phyloP scores from a whole-genome alignment of 2,329 filamentous ascomycete species.

The Colletotrichum karsti region DNA sequence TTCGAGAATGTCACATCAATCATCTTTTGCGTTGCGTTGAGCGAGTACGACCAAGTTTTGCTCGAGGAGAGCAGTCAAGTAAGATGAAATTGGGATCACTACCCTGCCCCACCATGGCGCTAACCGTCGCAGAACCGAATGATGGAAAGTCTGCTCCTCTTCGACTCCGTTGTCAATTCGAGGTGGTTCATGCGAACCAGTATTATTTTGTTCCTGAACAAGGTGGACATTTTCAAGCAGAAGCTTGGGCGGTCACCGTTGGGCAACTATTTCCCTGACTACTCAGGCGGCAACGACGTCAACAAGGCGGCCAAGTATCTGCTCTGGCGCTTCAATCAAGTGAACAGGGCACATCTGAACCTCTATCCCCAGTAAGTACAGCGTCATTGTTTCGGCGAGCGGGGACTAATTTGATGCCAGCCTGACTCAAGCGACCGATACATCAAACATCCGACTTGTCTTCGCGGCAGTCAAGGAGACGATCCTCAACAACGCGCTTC shows the following conservation, averaged over 20 bases:
- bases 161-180: slow-evolving; percentile 98
- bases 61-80: slow-evolving; percentile 98
- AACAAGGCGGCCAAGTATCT: slow-evolving; percentile 98
- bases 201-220: slow-evolving; percentile 98
- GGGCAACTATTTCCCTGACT: slow-evolving; percentile 96
- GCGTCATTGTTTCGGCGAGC: not conserved
- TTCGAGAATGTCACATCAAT: slow-evolving; percentile 99
- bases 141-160: slow-evolving; percentile 97
- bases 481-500: slow-evolving; percentile 96
- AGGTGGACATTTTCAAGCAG: slow-evolving; percentile 97
- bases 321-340: slow-evolving; percentile 98
- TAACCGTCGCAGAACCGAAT: slow-evolving; percentile 81
- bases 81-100: slow-evolving; percentile 38
- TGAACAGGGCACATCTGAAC: slow-evolving; percentile 95
- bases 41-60: slow-evolving; percentile 97
- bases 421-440: slow-evolving; percentile 98
- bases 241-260: slow-evolving; percentile 91
- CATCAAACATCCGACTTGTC: slow-evolving; percentile 95
- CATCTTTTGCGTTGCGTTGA: slow-evolving; percentile 97
- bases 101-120: not conserved
- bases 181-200: slow-evolving; percentile 99
- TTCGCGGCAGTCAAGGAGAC: slow-evolving; percentile 99
- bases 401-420: slow-evolving; percentile 54
- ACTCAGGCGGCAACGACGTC: slow-evolving; percentile 96
- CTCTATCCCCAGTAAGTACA: slow-evolving; percentile 92